phyloP scores from a whole-genome alignment of 495 filamentous ascomycete genomes.

The Margaritispora aquatica region DNA sequence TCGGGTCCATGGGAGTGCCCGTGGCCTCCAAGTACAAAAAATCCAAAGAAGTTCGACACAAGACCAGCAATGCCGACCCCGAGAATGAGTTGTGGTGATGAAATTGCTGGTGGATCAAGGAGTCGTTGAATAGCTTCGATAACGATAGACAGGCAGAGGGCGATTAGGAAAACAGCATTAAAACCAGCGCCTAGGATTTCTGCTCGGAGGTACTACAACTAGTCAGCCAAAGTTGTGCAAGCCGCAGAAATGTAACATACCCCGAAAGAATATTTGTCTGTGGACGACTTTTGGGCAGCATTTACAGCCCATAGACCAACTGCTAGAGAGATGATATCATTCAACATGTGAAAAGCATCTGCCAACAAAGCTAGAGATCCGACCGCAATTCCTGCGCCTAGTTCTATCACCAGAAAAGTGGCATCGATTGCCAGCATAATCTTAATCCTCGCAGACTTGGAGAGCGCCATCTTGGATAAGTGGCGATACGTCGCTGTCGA shows the following conservation, averaged over 20 bases:
- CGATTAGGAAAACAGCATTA: slow-evolving; percentile 95
- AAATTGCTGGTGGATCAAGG: slow-evolving; percentile 79
- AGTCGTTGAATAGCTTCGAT: slow-evolving; percentile 88
- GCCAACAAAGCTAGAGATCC: slow-evolving; percentile 90
- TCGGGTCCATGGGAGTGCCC: slow-evolving; percentile 70
- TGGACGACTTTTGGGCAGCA: slow-evolving; percentile 71
- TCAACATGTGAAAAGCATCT: slow-evolving; percentile 98
- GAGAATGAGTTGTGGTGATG: slow-evolving; percentile 75
- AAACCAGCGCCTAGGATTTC: slow-evolving; percentile 93
- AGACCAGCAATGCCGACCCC: slow-evolving; percentile 83
- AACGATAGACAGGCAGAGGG: slow-evolving; percentile 90
- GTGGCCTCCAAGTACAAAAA: slow-evolving; percentile 88
- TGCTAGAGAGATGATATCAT: slow-evolving; percentile 89
- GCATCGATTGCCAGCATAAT: slow-evolving; percentile 89
- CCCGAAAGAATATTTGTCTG: slow-evolving; percentile 89
- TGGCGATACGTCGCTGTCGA: background rate
- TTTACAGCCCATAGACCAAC: slow-evolving; percentile 96
- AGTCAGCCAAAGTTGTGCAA: slow-evolving; percentile 8
- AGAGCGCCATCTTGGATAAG: slow-evolving; percentile 65
- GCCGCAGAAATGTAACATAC: slow-evolving; percentile 43
- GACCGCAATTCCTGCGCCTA: slow-evolving; percentile 77
- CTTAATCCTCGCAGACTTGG: slow-evolving; percentile 86
- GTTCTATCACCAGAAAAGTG: slow-evolving; percentile 82
- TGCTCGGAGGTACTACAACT: slow-evolving; percentile 79
- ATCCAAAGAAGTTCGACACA: slow-evolving; percentile 83